Evolutionary conservation across 2,329 filamentous ascomycete genomes (phyloP).

Genomic region (Aspergillus fumigatiaffinis): DNA sequence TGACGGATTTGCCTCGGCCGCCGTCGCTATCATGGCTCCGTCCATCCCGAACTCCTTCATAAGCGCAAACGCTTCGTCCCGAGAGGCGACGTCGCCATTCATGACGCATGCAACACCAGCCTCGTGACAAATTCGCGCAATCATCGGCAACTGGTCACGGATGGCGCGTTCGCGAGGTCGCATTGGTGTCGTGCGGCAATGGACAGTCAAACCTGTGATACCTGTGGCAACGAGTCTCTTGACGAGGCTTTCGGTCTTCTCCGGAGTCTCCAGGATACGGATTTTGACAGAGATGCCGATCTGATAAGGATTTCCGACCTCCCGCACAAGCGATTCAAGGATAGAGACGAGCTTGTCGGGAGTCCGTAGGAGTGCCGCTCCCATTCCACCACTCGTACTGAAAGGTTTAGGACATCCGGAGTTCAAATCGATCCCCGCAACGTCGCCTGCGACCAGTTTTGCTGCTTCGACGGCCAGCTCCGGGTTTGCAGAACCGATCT

Average conservation of each 20-base stretch:
- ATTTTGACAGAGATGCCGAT: slow-evolving; percentile 99
- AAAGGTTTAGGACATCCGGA: slow-evolving; percentile 98
- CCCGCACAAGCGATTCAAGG: slow-evolving; percentile 72
- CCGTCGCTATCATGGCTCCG: slow-evolving; percentile 94
- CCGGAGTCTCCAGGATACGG: slow-evolving; percentile 72
- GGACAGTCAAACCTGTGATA: slow-evolving; percentile 86
- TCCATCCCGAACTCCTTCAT: slow-evolving; percentile 79
- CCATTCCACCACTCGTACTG: slow-evolving; percentile 91
- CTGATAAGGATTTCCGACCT: slow-evolving; percentile 71
- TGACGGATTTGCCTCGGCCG: slow-evolving; percentile 86
- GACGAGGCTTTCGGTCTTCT: slow-evolving; percentile 73
- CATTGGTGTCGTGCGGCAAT: slow-evolving; percentile 97
- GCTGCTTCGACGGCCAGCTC: slow-evolving; percentile 80
- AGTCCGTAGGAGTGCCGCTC: slow-evolving; percentile 79
- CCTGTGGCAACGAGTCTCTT: slow-evolving; percentile 76
- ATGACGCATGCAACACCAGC: slow-evolving; percentile 88
- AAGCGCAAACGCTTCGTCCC: slow-evolving; percentile 68
- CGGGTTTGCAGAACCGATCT: slow-evolving; percentile 84
- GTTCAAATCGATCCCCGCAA: slow-evolving; percentile 93
- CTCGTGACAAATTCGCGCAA: slow-evolving; percentile 73
- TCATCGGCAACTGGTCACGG: slow-evolving; percentile 78
- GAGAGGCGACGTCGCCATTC: slow-evolving; percentile 83
- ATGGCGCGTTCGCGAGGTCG: slow-evolving; percentile 84
- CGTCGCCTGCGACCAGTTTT: slow-evolving; percentile 76
- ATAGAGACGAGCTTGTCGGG: slow-evolving; percentile 83